phyloP scores from a whole-genome alignment of 352 stramenopile species.

The Phytophthora cryptogea region DNA sequence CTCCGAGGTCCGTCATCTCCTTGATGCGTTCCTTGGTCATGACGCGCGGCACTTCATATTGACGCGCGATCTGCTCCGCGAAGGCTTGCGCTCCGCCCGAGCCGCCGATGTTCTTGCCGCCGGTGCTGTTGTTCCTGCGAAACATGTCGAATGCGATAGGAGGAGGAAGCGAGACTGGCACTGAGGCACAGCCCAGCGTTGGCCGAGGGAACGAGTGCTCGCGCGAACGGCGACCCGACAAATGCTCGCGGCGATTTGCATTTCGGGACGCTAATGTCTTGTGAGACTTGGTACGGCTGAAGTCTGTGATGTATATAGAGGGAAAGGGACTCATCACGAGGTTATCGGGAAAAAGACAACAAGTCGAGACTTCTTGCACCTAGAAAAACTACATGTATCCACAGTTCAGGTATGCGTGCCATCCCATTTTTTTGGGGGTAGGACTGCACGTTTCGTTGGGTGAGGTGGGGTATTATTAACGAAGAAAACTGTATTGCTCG shows the following conservation, averaged over 20 bases:
- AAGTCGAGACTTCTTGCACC: background rate
- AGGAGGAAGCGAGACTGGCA: conserved; percentile 29
- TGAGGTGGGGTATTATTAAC: too few relatives aligned
- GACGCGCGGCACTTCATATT: conserved; percentile 57
- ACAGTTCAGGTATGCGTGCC: too few relatives aligned
- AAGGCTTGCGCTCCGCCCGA: conserved; percentile 41
- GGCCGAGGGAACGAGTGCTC: conserved; percentile 3
- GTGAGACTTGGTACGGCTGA: background rate
- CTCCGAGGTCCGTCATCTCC: conserved; percentile 49
- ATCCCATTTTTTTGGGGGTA: too few relatives aligned
- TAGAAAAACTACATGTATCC: too few relatives aligned
- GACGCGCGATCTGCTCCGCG: conserved; percentile 58
- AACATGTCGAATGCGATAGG: conserved; percentile 29
- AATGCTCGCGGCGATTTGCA: conserved; percentile 25
- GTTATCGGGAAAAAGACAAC: background rate
- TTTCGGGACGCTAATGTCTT: background rate
- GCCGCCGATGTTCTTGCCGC: conserved; percentile 27
- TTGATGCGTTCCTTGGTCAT: conserved; percentile 48
- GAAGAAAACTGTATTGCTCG: too few relatives aligned
- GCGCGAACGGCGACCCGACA: background rate
- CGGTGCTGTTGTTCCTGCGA: conserved; percentile 39
- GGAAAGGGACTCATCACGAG: background rate
- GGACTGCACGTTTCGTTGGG: too few relatives aligned
- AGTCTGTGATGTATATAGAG: background rate
- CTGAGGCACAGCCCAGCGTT: conserved; percentile 5